These are phyloP conservation scores for Phylloporus arenicola DNA, from an alignment of 768 basidiomycete genomes.

Conservation along the genomic window DNA sequence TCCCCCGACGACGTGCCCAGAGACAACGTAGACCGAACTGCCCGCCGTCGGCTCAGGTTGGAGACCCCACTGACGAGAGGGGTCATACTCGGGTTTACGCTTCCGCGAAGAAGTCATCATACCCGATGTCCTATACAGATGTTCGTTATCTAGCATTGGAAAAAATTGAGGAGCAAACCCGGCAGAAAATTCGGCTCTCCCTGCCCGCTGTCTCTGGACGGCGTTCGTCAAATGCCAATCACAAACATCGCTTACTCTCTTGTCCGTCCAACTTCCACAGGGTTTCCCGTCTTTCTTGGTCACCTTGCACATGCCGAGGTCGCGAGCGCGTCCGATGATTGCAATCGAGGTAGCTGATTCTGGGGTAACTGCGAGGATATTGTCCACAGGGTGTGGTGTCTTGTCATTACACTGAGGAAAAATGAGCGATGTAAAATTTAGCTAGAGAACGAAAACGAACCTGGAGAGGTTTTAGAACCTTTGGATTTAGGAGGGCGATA, in stretches of 20 bases:
- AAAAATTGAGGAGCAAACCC: slow-evolving; percentile 48
- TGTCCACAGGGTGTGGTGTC: slow-evolving; percentile 69
- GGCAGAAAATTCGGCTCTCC: slow-evolving; percentile 78
- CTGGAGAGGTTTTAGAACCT: slow-evolving; percentile 80
- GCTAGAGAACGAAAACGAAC: slow-evolving; percentile 36
- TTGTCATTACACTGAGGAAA: slow-evolving; percentile 30
- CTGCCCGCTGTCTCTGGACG: slow-evolving; percentile 65
- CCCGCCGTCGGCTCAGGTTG: slow-evolving; percentile 42
- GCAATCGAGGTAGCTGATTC: slow-evolving; percentile 73
- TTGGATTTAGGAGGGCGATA: slow-evolving; percentile 83
- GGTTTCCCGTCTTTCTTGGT: slow-evolving; percentile 70
- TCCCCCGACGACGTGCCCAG: slow-evolving; percentile 67
- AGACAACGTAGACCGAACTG: slow-evolving; percentile 70
- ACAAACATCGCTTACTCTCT: slow-evolving; percentile 78
- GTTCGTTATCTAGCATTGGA: not conserved
- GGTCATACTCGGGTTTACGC: slow-evolving; percentile 58
- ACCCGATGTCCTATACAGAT: slow-evolving; percentile 58
- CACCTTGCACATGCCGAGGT: slow-evolving; percentile 83
- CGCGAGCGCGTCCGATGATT: slow-evolving; percentile 80
- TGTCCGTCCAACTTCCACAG: slow-evolving; percentile 91
- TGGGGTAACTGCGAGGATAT: slow-evolving; percentile 85
- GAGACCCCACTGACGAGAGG: slow-evolving; percentile 70
- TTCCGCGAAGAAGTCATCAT: slow-evolving; percentile 48
- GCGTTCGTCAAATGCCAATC: slow-evolving; percentile 88
- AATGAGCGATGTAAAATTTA: no score